A percentile compares a stretch with the other conserved stretches of the same genome.
These are phyloP conservation scores for Curvularia sp. DNA, from an alignment of 2,329 filamentous ascomycete genomes.

Conservation along the genomic window DNA sequence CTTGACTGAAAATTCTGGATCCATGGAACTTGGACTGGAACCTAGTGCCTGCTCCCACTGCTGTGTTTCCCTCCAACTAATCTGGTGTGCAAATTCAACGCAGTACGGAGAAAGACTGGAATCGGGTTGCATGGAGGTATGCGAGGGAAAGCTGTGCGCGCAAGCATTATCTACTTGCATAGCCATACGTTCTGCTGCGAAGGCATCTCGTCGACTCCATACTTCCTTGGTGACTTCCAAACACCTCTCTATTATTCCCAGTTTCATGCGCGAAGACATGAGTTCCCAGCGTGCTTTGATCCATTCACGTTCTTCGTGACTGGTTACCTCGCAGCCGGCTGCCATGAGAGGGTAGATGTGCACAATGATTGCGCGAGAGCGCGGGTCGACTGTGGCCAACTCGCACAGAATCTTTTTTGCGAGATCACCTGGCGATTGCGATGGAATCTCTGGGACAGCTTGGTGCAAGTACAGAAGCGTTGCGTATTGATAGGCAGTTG, in stretches of 20 bases:
- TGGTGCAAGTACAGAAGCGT: slow-evolving; percentile 72
- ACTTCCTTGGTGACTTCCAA: slow-evolving; percentile 71
- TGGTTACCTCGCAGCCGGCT: slow-evolving; percentile 69
- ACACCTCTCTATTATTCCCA: slow-evolving; percentile 72
- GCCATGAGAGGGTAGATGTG: slow-evolving; percentile 74
- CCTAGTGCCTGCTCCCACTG: slow-evolving; percentile 1
- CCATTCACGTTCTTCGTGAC: slow-evolving; percentile 68
- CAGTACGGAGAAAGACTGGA: slow-evolving; percentile 33
- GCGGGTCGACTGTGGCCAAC: slow-evolving; percentile 68
- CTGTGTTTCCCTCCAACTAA: slow-evolving; percentile 13
- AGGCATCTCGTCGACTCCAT: slow-evolving; percentile 68
- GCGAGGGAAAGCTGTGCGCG: slow-evolving; percentile 18
- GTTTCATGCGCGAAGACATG: slow-evolving; percentile 68
- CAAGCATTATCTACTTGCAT: slow-evolving; percentile 6
- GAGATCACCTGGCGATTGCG: slow-evolving; percentile 62
- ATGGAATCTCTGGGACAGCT: slow-evolving; percentile 72
- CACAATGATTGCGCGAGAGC: slow-evolving; percentile 69
- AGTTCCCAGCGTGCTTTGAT: slow-evolving; percentile 68
- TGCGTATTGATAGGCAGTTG: slow-evolving; percentile 71
- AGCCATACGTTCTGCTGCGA: slow-evolving; percentile 47
- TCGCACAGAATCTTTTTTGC: slow-evolving; percentile 68
- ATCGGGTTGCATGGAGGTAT: slow-evolving; percentile 32
- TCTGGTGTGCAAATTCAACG: background rate
- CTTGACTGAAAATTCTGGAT: slow-evolving; percentile 69
- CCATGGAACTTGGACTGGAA: slow-evolving; percentile 53